Percentiles rank a stretch among this genome's conserved stretches.
phyloP scores from a whole-genome alignment of 148 eudicot species.

The Persicaria tinctoria region DNA sequence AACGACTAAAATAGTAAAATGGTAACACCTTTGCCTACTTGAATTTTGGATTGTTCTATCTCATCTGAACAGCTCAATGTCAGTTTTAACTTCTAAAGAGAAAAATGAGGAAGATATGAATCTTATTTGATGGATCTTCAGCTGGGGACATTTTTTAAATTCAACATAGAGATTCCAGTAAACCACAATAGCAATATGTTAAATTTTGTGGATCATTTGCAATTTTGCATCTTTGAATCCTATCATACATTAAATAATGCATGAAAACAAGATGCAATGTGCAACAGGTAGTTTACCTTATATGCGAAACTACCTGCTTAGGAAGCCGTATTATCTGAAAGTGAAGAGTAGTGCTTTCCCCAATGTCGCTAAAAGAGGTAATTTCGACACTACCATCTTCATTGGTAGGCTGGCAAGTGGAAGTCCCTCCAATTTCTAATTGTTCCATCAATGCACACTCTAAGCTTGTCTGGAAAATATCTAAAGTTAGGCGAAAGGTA shows the following conservation, averaged over 20 bases:
- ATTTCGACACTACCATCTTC: slow-evolving; percentile 20
- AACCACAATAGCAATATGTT: neutral
- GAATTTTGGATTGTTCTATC: neutral
- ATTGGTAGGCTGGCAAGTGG: slow-evolving; percentile 14
- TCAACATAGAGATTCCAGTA: neutral
- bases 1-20: neutral
- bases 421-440: slow-evolving; percentile 2
- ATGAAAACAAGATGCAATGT: neutral
- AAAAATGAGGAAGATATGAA: neutral
- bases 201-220: neutral
- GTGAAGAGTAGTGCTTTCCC: slow-evolving; percentile 24
- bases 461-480: neutral
- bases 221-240: neutral
- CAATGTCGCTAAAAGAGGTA: slow-evolving; percentile 23
- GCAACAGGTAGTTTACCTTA: neutral
- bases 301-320: slow-evolving; percentile 25
- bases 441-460: slow-evolving; percentile 5
- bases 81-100: neutral
- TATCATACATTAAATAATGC: neutral
- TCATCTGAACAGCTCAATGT: neutral
- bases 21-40: neutral
- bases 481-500: neutral
- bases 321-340: slow-evolving; percentile 31
- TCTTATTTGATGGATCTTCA: neutral
- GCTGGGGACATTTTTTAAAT: neutral